Evolutionary conservation across 1,139 yeast genomes (phyloP), one percentile per base, ranked within the genome.

Genomic region (Meyerozyma elateridarum): DNA sequence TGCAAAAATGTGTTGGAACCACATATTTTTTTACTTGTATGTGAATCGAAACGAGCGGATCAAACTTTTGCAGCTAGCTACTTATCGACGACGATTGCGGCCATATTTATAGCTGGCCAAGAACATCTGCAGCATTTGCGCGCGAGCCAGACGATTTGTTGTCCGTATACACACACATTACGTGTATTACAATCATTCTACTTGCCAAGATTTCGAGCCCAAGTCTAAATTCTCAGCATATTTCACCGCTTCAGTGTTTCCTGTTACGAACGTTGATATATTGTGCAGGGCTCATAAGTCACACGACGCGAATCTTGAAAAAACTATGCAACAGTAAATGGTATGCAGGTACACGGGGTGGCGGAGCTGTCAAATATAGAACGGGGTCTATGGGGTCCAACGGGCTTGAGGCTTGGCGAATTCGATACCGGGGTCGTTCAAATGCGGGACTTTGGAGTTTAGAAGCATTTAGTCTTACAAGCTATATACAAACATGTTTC

Each of bases 231-330:
- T 24, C n/a, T 6, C 27, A 24, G 15, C 18, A 17, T 15, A 24
- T 24, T 24, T 24, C 27, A 24, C 27, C 12, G 12, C n/a, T n/a
- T n/a, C n/a, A n/a, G n/a, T n/a, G n/a, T n/a, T n/a, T 24, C 9
- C 8, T 24, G 27, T 24, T 24, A 24, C 15, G 27, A 24, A 24
- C 27, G 15, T 18, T 24, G 27, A 24, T 8, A 24, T 8, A 24
- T n/a, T 15, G 25, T 9, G 9, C 27, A 24, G 27, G 15, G 27
- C 27, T 24, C 15, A 18, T 18, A 24, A 24, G 18, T 11, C 2
- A 15, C 18, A 12, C 27, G 27, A 24, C 27, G 27, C 27, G 27
- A 24, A 24, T 15, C 15, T 4, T 24, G 12, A 8, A n/a, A 2
- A 4, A 11, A 9, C 8, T 24, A 24, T 24, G 27, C 27, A 24